Base-by-base conservation (phyloP, 192 early-diverging fungal species). In the Cetraspora pellucida region DNA sequence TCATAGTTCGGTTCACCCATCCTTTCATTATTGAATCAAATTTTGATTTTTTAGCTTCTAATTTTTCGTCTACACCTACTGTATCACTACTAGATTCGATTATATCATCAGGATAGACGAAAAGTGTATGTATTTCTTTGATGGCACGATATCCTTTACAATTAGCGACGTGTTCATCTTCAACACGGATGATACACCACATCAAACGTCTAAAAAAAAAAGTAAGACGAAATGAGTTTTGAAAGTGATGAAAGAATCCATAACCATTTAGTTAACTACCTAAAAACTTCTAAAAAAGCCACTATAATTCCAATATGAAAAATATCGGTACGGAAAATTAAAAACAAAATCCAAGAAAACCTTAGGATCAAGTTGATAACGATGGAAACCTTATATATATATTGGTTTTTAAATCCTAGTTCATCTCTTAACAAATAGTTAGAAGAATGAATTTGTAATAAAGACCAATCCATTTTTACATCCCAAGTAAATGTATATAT, bases 311-410 rank as follows among this genome's bases (percentile, higher is more conserved):
- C 0, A 79, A 74, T 5, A 78, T 37, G 14, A 76, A 27, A 16
- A 54, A 44, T 8, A 30, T 54, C 23, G 28, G 70, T 5, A 21
- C 23, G 28, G 23, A 72, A 43, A 2, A 80, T 14, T 31, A 79
- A 2, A 47, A 76, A 17, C n/a, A 86, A 67, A 23, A 89, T 82
- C 92, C 92, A 95, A 8, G 85, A 77, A 77, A 90, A 93, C 37
- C 93, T 86, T 63, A 92, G 77, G 3, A 87, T 70, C 19, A 93
- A 84, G 77, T 95, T 87, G 19, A 86, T 45, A 1, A 88, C 76
- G 3, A 93, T 93, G 0, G 91, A 89, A 50, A 83, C 79, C 45
- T 92, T 93, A 81, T 95, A 95, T 23, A 86, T 44, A 85, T 81
- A 86, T 9, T 60, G 58, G 16, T 80, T 71, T 25, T 84, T 76